Base-by-base conservation (phyloP, 2,329 filamentous ascomycete species). In the Alternaria incomplexa region DNA sequence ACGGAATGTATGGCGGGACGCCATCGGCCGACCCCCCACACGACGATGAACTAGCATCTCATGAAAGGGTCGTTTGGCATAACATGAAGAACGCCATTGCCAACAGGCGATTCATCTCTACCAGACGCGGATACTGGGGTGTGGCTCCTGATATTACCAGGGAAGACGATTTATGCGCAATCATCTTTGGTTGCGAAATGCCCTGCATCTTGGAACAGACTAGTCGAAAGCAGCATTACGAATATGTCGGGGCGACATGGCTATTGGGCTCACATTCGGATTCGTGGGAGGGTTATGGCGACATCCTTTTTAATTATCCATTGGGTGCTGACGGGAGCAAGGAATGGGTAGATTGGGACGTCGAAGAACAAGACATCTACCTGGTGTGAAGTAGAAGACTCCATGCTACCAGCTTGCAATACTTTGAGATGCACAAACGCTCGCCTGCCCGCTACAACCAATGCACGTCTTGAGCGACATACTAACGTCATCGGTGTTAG, bases 321-420 rank as follows among this genome's bases (percentile, higher is more conserved):
- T 25, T 25, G 7, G 25, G 25, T 25, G 1, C 7, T 5, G 32
- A 36, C 10, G 4, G 28, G 1, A 67, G 67, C 47, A 67, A 65
- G 57, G 64, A 67, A 1, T 69, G 65, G 67, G 11, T 58, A 6
- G 28, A 59, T 3, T 67, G 65, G 62, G 51, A 58, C 4, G 28
- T 25, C 15, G 17, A 65, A 23, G 58, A 67, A 48, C 58, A 64
- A 26, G 46, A 61, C 11, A 58, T 66, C 12, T 28, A 43, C 1
- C 25, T 59, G 5, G 48, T 26, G 4, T 59, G 1, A 25, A 17
- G 13, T n/a, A 5, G 15, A 23, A 32, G 15, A 17, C 4, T n/a
- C 15, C 13, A 17, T 40, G 5, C 15, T 40, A 40, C 36, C 36
- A 40, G 36, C 36, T 40, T 17, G 36, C 9, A 17, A 4, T 0